phyloP scores from a whole-genome alignment of 176 grass and related monocot genomes.

The Eragrostis nindensis region DNA sequence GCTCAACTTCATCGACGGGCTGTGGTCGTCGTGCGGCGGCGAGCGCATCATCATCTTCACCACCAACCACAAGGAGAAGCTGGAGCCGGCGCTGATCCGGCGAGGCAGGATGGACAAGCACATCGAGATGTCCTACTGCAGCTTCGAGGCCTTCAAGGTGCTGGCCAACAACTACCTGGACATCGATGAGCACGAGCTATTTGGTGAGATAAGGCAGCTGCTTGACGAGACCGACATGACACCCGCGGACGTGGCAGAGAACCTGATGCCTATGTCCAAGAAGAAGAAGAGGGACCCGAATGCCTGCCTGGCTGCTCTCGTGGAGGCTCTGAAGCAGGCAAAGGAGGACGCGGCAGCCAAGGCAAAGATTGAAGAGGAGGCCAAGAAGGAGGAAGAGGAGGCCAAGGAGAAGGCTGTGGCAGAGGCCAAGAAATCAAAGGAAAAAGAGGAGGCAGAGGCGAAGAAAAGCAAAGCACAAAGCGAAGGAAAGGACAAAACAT shows the following conservation, averaged over 20 bases:
- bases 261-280: conserved; percentile 58
- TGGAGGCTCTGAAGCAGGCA: conserved; percentile 36
- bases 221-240: conserved; percentile 56
- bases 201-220: conserved; percentile 19
- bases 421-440: too few relatives aligned
- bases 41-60: conserved; percentile 70
- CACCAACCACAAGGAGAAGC: conserved; percentile 62
- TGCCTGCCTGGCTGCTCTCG: conserved; percentile 24
- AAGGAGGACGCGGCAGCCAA: neutral
- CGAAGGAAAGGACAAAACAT: too few relatives aligned
- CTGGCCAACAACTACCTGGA: conserved; percentile 61
- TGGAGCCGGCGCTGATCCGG: conserved; percentile 65
- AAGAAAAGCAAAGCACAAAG: too few relatives aligned
- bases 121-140: conserved; percentile 81
- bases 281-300: conserved; percentile 29
- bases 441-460: too few relatives aligned
- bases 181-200: conserved; percentile 33
- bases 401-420: too few relatives aligned
- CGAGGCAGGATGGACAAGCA: conserved; percentile 74
- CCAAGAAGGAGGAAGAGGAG: too few relatives aligned
- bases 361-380: neutral
- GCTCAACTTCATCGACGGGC: conserved; percentile 77
- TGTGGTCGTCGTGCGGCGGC: conserved; percentile 65
- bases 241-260: conserved; percentile 64
- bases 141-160: conserved; percentile 56